Conservation (phyloP, 805 yeast genomes). For the Komagataella phaffii region DNA sequence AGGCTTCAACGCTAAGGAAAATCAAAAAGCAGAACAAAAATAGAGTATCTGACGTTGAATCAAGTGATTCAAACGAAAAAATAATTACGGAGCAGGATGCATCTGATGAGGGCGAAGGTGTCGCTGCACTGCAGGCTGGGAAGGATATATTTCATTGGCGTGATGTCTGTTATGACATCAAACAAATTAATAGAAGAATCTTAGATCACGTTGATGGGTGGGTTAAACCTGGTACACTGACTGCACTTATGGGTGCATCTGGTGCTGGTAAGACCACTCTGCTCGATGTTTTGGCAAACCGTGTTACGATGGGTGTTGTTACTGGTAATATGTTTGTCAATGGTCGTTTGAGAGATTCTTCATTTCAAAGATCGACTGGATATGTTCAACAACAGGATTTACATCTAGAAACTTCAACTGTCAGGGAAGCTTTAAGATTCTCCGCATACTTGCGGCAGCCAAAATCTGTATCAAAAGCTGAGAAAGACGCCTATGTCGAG, state of each 20-base stretch:
- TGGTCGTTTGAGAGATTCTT: slow-evolving; percentile 31
- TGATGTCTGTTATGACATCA: slow-evolving; percentile 59
- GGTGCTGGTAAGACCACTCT: slow-evolving; percentile 52
- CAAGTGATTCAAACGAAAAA: slow-evolving; percentile 12
- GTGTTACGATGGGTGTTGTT: slow-evolving; percentile 41
- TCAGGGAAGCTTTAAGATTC: slow-evolving; percentile 38
- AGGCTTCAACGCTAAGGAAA: slow-evolving; percentile 30
- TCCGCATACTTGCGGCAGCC: slow-evolving; percentile 38
- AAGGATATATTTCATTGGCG: slow-evolving; percentile 65
- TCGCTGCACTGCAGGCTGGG: slow-evolving; percentile 16
- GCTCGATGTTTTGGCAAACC: slow-evolving; percentile 36
- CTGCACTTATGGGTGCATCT: slow-evolving; percentile 61
- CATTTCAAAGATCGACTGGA: slow-evolving; percentile 42
- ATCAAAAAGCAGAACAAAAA: slow-evolving; percentile 24
- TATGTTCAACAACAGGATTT: slow-evolving; percentile 51
- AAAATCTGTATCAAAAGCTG: slow-evolving; percentile 21
- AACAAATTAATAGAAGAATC: slow-evolving; percentile 45
- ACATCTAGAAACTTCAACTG: slow-evolving; percentile 36
- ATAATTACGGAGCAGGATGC: slow-evolving; percentile 13
- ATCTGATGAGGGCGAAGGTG: slow-evolving; percentile 14
- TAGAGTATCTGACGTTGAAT: slow-evolving; percentile 8
- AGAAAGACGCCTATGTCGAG: slow-evolving; percentile 39
- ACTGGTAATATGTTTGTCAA: slow-evolving; percentile 47
- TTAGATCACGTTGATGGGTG: slow-evolving; percentile 62
- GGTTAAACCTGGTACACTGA: slow-evolving; percentile 74